Percentiles rank a stretch among this genome's conserved stretches.
phyloP scores from a whole-genome alignment of 2,329 filamentous ascomycete genomes.

The Neofusicoccum sp. region DNA sequence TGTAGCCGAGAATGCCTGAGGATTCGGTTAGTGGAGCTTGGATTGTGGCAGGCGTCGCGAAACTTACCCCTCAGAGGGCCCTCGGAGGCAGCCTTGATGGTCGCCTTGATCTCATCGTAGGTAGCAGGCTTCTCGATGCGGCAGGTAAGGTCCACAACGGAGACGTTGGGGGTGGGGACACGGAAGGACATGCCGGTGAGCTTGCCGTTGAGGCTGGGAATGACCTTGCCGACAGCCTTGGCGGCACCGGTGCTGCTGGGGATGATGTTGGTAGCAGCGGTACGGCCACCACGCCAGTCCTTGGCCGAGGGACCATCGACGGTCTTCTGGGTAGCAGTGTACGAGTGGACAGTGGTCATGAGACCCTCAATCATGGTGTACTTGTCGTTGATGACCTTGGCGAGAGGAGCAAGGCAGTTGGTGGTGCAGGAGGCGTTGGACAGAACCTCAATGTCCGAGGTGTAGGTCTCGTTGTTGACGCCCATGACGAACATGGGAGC shows the following conservation, averaged over 20 bases:
- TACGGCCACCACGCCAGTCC: slow-evolving; percentile 99
- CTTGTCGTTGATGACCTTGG: slow-evolving; percentile 99
- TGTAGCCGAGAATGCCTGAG: slow-evolving; percentile 77
- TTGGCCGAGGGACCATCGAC: slow-evolving; percentile 96
- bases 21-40: too few species aligned
- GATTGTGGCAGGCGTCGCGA: too few species aligned
- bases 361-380: slow-evolving; percentile 97
- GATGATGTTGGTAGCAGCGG: slow-evolving; percentile 99
- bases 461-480: slow-evolving; percentile 95
- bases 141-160: slow-evolving; percentile 94
- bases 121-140: slow-evolving; percentile 85
- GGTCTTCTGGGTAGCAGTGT: slow-evolving; percentile 99
- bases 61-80: slow-evolving; percentile 78
- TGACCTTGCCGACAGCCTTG: slow-evolving; percentile 99
- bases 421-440: slow-evolving; percentile 99
- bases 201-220: slow-evolving; percentile 97
- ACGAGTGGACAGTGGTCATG: slow-evolving; percentile 99
- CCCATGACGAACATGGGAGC: slow-evolving; percentile 99
- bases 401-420: slow-evolving; percentile 98
- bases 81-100: slow-evolving; percentile 80
- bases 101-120: slow-evolving; percentile 91
- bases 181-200: slow-evolving; percentile 99
- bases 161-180: slow-evolving; percentile 98
- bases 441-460: slow-evolving; percentile 84
- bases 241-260: slow-evolving; percentile 98